A percentile compares a stretch with the other conserved stretches of the same genome.
These are phyloP conservation scores for Pseudomonodictys pantanalensis DNA, from an alignment of 495 filamentous ascomycete species.

Conservation along the genomic window DNA sequence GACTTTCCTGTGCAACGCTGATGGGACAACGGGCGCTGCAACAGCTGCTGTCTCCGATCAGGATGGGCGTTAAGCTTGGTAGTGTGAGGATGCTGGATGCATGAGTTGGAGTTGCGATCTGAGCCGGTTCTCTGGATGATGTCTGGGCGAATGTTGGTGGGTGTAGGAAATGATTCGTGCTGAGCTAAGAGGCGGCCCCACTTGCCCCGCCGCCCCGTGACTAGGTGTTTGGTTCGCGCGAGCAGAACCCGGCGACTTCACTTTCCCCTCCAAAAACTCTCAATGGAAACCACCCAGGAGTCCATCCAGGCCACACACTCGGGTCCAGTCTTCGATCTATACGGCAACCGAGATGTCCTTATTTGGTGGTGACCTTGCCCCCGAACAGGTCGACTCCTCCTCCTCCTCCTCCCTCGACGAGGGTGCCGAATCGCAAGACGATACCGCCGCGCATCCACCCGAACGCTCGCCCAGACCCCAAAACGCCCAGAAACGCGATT, in stretches of 20 bases:
- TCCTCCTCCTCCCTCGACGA: too few relatives aligned
- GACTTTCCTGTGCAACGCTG: constrained; percentile 42
- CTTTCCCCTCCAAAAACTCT: too few relatives aligned
- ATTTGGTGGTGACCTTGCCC: constrained; percentile 18
- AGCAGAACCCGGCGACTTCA: too few relatives aligned
- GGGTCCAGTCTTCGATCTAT: constrained; percentile 1
- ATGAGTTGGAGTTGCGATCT: not conserved
- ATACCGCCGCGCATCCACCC: not conserved
- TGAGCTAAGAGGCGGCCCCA: too few relatives aligned
- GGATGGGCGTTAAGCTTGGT: too few relatives aligned
- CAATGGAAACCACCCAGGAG: not conserved
- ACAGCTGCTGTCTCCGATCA: not conserved
- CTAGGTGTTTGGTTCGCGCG: too few relatives aligned
- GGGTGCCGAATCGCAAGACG: not conserved
- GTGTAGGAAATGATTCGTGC: not conserved
- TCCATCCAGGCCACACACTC: not conserved
- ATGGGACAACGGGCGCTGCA: not conserved
- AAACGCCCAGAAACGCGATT: not conserved
- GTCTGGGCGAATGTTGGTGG: too few relatives aligned
- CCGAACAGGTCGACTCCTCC: too few relatives aligned
- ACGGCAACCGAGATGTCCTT: constrained; percentile 22
- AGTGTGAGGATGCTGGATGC: too few relatives aligned
- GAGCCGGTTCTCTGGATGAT: too few relatives aligned
- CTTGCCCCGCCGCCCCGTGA: too few relatives aligned
- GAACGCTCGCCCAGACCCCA: not conserved